Base-by-base conservation (phyloP, 148 eudicot species). In the Bassia scoparia region DNA sequence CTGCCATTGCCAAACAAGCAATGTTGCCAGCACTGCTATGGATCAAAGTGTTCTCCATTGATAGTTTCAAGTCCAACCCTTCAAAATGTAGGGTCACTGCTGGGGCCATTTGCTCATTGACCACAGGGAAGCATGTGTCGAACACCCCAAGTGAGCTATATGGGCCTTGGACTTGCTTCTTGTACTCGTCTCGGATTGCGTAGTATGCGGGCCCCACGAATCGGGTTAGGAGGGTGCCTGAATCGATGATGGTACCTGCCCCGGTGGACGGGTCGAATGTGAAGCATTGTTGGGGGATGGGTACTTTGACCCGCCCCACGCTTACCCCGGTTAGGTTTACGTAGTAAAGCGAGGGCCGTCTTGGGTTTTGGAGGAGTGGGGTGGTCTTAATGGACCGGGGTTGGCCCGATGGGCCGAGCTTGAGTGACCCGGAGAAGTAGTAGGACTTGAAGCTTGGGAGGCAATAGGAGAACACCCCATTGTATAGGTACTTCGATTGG, bases 381-480 rank as follows among this genome's bases (percentile, higher is more conserved):
- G 97, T 93, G 78, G 95, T 89, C 26, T 33, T 56, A 56, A 88
- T 94, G 52, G 17, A 71, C 49, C 74, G 79, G 81, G 96, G 95
- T 60, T 94, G 97, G 63, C 93, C 88, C 16, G 59, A 2, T 5
- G 96, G 93, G 26, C 98, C 98, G 24, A 91, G 87, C 35, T 81
- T 87, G 26, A 93, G 87, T 33, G 98, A 94, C 24, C 98, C 97
- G 20, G 98, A 94, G 52, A 94, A 94, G 77, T 91, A 94, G 77
- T 89, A 94, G 1, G 98, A 94, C 61, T 84, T 94, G 83, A 83
- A 94, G 76, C 98, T 94, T 0, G 97, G 97, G 34, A 94, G 81
- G 73, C 97, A 94, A 49, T 94, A 94, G 0, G 97, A 94, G 75
- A 94, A 94, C 5, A 89, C 78, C 0, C 97, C 95, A 0, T 89